Conservation (phyloP, 2,329 filamentous ascomycete species). For the Pseudophaeomoniella oleicola region DNA sequence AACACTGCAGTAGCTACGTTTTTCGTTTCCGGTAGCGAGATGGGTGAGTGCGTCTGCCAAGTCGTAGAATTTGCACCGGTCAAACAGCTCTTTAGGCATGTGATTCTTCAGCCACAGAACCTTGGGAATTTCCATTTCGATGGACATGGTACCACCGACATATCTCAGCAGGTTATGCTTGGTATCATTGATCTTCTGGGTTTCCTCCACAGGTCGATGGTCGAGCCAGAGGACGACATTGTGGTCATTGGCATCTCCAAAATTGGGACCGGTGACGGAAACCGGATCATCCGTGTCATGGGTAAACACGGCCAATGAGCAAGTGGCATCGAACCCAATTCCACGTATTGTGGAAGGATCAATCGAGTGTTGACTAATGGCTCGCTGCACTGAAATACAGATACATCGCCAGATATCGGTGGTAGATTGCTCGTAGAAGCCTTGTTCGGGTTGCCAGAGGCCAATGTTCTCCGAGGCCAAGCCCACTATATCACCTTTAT, state of each 20-base stretch:
- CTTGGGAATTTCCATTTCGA: constrained; percentile 99
- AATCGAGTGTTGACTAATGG: constrained; percentile 67
- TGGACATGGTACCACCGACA: constrained; percentile 94
- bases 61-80: constrained; percentile 93
- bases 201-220: constrained; percentile 81
- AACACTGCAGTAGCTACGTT: constrained; percentile 83
- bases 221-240: constrained; percentile 98
- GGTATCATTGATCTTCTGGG: constrained; percentile 83
- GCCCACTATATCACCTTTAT: constrained; percentile 69
- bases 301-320: constrained; percentile 83
- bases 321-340: constrained; percentile 97
- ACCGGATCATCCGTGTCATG: constrained; percentile 82
- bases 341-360: constrained; percentile 64
- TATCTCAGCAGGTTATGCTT: constrained; percentile 87
- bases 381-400: constrained; percentile 71
- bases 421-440: constrained; percentile 91
- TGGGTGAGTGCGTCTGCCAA: constrained; percentile 86
- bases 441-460: constrained; percentile 62
- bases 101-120: constrained; percentile 97
- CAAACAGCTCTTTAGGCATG: constrained; percentile 85
- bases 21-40: constrained; percentile 82
- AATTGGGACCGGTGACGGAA: constrained; percentile 77
- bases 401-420: constrained; percentile 95
- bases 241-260: constrained; percentile 67
- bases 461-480: constrained; percentile 62